Percentiles rank a stretch among this genome's conserved stretches.
Conservation (phyloP, 31 red algal genomes). For the Endocladia muricata region DNA sequence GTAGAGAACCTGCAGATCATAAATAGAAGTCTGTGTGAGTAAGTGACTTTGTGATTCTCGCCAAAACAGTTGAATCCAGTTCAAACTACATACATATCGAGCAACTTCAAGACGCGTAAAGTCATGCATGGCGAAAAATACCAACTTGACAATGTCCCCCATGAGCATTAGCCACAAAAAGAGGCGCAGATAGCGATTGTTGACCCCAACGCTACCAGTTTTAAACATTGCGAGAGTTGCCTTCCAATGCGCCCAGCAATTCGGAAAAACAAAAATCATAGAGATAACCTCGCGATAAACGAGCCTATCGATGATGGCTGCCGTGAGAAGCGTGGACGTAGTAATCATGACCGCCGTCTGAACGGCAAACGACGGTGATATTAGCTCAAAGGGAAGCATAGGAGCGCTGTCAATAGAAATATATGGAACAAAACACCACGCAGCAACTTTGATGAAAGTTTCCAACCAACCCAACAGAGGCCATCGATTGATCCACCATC, state of each 20-base stretch:
- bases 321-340: slow-evolving; percentile 36
- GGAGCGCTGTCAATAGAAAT: slow-evolving; percentile 18
- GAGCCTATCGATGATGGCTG: slow-evolving; percentile 81
- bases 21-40: too few relatives aligned
- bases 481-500: slow-evolving; percentile 95
- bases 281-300: slow-evolving; percentile 94
- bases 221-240: slow-evolving; percentile 61
- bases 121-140: slow-evolving; percentile 89
- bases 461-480: slow-evolving; percentile 84
- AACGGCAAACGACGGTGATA: slow-evolving; percentile 12
- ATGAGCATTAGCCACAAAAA: slow-evolving; percentile 73
- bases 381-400: background rate
- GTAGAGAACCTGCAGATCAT: slow-evolving; percentile 51
- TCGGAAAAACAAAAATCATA: slow-evolving; percentile 82
- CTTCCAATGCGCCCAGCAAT: slow-evolving; percentile 83
- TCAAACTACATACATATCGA: slow-evolving; percentile 75
- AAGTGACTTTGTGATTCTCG: too few relatives aligned
- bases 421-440: slow-evolving; percentile 73
- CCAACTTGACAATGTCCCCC: slow-evolving; percentile 81
- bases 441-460: slow-evolving; percentile 74
- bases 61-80: too few relatives aligned
- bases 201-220: slow-evolving; percentile 44
- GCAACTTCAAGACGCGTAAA: slow-evolving; percentile 70
- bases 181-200: slow-evolving; percentile 44
- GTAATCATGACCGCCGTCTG: slow-evolving; percentile 49